Base-by-base conservation (phyloP, 2,329 filamentous ascomycete genomes). In the Aspergillus eucalypticola region DNA sequence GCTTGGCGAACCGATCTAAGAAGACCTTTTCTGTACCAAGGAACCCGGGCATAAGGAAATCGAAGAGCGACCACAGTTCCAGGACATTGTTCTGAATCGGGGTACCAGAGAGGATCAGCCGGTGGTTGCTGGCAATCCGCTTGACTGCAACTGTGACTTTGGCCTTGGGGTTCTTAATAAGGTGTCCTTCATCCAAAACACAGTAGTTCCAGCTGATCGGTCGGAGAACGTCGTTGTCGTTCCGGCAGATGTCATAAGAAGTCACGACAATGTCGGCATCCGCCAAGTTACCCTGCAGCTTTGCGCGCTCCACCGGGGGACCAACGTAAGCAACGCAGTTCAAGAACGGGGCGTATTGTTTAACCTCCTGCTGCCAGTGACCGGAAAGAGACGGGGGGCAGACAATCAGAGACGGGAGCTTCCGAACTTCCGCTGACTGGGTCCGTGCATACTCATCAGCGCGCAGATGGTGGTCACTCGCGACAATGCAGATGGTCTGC, bases 1-100 rank as follows among this genome's bases (percentile, higher is more conserved):
- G 93, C 77, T 96, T 96, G 8, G 93, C 92, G 68, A 97, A 97
- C 3, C 93, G 88, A 75, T 97, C 94, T 66, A 96, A 83, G 79
- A 97, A 97, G n/a, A 97, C 92, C 79, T 96, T 96, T 73, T 99
- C 95, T 0, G 89, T 92, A 32, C 95, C 95, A 7, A 99, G 83
- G 81, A 99, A 99, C 2, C 95, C 96, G 3, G 96, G 95, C 95
- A 99, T 99, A 62, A 99, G 82, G 79, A 99, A 99, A 78, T 99
- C 95, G 73, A 99, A 99, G 4, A 99, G 83, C 0, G 94, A 98
- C 94, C 94, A 99, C 3, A 99, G 82, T 74, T 99, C 94, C 52
- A 99, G 79, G 2, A 99, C 94, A 66, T 98, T 98, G 76, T 98
- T 98, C 75, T 98, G 94, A 66, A 98, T 98, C 0, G 95, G 95